These are phyloP conservation scores for Lachancea quebecensis DNA, from an alignment of 805 yeast genomes.

Conservation along the genomic window DNA sequence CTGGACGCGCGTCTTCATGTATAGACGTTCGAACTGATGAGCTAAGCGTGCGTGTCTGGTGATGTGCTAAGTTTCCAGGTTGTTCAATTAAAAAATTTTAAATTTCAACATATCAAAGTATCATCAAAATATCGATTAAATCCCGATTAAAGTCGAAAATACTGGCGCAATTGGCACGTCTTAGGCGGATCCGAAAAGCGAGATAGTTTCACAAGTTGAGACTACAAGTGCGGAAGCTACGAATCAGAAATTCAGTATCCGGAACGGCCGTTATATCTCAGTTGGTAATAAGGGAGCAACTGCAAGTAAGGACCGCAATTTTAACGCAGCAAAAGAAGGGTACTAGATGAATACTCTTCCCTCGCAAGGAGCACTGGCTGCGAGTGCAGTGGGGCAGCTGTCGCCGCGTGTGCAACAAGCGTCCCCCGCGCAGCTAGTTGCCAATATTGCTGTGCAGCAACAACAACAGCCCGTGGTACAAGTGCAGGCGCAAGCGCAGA, in stretches of 20 bases:
- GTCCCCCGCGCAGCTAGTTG: constrained; percentile 4
- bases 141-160: background rate
- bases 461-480: constrained; percentile 1
- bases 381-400: constrained; percentile 1
- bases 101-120: background rate
- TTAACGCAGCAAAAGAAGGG: background rate
- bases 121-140: background rate
- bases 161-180: background rate
- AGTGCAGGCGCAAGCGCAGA: constrained; percentile 15
- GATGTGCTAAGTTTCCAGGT: background rate
- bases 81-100: background rate
- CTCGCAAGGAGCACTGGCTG: constrained; percentile 5
- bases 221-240: background rate
- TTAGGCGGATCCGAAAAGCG: background rate
- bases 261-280: background rate
- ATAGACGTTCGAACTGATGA: background rate
- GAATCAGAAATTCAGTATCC: background rate
- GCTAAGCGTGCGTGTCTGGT: background rate
- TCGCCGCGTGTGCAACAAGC: constrained; percentile 10
- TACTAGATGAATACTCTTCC: constrained; percentile 4
- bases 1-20: background rate
- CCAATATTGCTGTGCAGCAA: constrained; percentile 2
- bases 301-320: too few species aligned
- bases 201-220: background rate
- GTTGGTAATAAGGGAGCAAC: background rate